Base-by-base conservation (phyloP, 495 filamentous ascomycete species). In the Penicillium riverlandense region DNA sequence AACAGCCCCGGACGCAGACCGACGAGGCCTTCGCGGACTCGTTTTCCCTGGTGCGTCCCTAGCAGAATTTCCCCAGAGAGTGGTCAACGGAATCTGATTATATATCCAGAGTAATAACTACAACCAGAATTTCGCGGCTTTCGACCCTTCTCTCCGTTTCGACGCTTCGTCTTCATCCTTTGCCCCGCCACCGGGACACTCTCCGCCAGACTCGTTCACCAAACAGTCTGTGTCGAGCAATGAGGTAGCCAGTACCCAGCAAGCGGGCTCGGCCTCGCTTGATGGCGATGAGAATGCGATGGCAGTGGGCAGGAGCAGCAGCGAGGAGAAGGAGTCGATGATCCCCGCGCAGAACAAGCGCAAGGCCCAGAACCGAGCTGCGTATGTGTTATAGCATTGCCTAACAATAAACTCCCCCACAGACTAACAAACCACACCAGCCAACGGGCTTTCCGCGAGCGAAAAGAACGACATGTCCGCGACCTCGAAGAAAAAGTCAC, bases 341-440 rank as follows among this genome's bases (percentile, higher is more conserved):
- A 88, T 81, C 29, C 88, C 88, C 1, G 86, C 86, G 16, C 88
- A 95, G 59, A 85, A 78, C 28, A 75, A 88, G 63, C 80, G 92
- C 49, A 98, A 98, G 67, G 91, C 87, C 38, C 91, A 98, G 69
- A 98, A 98, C 50, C 75, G 92, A 60, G 90, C 90, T 66, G 91
- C 91, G 91, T 97, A 84, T 59, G 87, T 81, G 50, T 53, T 14
- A 50, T 34, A 48, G 31, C 47, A 45, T 48, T 38, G 35, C 31
- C 43, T 39, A 9, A 6, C 16, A 40, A 40, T 8, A 28, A 14
- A 33, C 29, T 16, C 33, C 49, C 29, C 29, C 37, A 39, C 16
- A 22, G 22, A 22, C 22, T 22, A 22, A 22, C 22, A 22, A 3
- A 4, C 22, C 22, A 6, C 22, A 22, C 22, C 47, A 96, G 91